phyloP scores from a whole-genome alignment of 129 eudicot genomes.

The Flaveria linearis region DNA sequence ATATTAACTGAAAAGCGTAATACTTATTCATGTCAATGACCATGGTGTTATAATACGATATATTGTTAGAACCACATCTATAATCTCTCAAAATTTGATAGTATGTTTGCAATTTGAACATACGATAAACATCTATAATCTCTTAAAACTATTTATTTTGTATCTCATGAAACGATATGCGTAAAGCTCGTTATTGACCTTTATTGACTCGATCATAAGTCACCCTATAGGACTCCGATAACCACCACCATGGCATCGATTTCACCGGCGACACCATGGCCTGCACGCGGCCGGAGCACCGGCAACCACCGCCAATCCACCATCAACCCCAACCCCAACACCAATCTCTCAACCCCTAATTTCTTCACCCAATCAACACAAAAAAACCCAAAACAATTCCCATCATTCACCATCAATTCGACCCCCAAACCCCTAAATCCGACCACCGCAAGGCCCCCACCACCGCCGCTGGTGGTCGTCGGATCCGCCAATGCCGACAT shows the following conservation, averaged over 20 bases:
- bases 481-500: slow-evolving; percentile 99
- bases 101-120: no score
- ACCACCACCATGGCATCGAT: slow-evolving; percentile 39
- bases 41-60: no score
- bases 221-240: not conserved
- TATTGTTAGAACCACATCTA: no score
- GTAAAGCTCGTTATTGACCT: slow-evolving; percentile 12
- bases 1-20: no score
- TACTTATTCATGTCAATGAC: no score
- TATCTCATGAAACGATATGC: not conserved
- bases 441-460: slow-evolving; percentile 10
- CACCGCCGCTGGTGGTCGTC: slow-evolving; percentile 74
- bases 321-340: not conserved
- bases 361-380: slow-evolving; percentile 17
- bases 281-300: slow-evolving; percentile 23
- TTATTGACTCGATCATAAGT: slow-evolving; percentile 27
- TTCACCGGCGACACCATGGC: slow-evolving; percentile 50
- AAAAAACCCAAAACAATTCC: slow-evolving; percentile 30
- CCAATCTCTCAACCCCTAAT: slow-evolving; percentile 14
- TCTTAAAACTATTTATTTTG: not conserved
- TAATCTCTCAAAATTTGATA: no score
- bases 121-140: no score
- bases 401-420: slow-evolving; percentile 38
- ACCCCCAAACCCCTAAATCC: slow-evolving; percentile 29
- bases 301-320: slow-evolving; percentile 19